Evolutionary conservation across 2,329 filamentous ascomycete species (phyloP), one percentile per base, ranked within the genome.

Genomic region (Akanthomyces lecanii): DNA sequence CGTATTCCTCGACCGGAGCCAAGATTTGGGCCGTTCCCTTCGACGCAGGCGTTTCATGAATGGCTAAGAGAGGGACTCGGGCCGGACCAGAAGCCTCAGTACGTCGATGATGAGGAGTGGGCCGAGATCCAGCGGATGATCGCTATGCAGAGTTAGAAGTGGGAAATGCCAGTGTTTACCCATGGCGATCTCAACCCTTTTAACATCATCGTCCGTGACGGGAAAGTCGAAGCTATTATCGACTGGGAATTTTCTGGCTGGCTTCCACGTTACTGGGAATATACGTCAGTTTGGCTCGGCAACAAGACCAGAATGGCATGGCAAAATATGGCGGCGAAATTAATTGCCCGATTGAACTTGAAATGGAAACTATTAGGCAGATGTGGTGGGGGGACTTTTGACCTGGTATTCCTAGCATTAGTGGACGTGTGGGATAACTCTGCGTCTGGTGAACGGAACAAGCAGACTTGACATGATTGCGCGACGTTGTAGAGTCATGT

Each of bases 201-300:
- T 42, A 73, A 73, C 47, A 72, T 73, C 23, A 70, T 74, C 1
- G 66, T 73, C 6, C 64, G 63, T 5, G 21, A 63, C 6, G 69
- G 70, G 12, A 70, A 67, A 11, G 64, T 74, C 8, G 67, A 64
- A 40, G 71, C 69, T 2, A 69, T 73, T 25, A 67, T 75, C 50
- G 71, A 74, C 53, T 74, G 71, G 71, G 72, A 53, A 3, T 71
- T 72, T 66, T 65, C 75, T 2, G 76, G 76, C 57, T 74, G 72
- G 70, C 72, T 72, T 64, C 73, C 71, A 1, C 69, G 72, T 54
- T 73, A 73, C 60, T 74, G 70, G 71, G 72, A 73, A 57, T 71
- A 69, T n/a, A 71, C 69, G 2, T 61, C 57, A 36, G 38, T 45
- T 18, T 61, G 57, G 57, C 48, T 52, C 2, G 57, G 47, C 14